Conservation (phyloP, 2,329 filamentous ascomycete species). For the Beauveria pseudobassiana region DNA sequence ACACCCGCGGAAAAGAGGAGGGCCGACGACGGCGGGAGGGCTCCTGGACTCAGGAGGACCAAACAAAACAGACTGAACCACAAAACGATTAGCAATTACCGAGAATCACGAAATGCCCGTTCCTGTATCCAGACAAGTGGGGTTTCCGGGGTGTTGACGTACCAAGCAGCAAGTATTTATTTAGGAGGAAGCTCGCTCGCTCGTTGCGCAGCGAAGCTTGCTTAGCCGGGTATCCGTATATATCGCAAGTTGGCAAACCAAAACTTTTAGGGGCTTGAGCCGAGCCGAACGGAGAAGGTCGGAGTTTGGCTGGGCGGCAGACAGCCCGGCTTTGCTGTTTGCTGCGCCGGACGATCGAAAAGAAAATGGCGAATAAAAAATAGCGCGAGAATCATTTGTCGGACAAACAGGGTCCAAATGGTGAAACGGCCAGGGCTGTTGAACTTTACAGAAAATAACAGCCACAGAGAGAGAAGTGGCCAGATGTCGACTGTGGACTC, state of each 20-base stretch:
- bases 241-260: not conserved
- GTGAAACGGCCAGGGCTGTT: too few species aligned
- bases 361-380: not conserved
- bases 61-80: not conserved
- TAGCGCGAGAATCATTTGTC: not conserved
- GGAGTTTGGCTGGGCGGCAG: slow-evolving; percentile 2
- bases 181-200: not conserved
- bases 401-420: not conserved
- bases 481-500: not conserved
- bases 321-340: not conserved
- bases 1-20: not conserved
- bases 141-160: not conserved
- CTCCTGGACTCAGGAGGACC: too few species aligned
- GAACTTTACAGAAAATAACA: not conserved
- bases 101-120: not conserved
- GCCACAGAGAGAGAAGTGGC: not conserved
- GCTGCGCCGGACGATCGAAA: not conserved
- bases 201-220: not conserved
- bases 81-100: slow-evolving; percentile 10
- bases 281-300: slow-evolving; percentile 13
- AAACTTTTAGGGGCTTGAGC: not conserved
- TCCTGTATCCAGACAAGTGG: not conserved
- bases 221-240: not conserved
- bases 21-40: not conserved
- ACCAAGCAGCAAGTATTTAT: not conserved